Evolutionary conservation across 2,329 filamentous ascomycete species (phyloP).

Genomic region (Cordyceps javanica): DNA sequence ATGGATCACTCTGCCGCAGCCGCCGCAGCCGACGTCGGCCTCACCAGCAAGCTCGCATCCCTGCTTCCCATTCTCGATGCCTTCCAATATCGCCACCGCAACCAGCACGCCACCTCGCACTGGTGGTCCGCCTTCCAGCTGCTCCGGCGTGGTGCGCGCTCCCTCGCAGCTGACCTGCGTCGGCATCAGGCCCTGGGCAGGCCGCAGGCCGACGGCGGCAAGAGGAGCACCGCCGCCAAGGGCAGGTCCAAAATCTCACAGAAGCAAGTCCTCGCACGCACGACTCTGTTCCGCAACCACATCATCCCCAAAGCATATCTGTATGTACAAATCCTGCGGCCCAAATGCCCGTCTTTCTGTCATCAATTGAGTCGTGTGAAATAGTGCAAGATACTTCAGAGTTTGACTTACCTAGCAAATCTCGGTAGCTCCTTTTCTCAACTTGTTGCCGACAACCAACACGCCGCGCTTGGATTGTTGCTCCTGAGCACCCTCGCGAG

Average conservation of each 20-base stretch:
- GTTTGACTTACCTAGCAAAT: not conserved
- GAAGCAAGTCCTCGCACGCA: not conserved
- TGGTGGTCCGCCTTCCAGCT: slow-evolving; percentile 75
- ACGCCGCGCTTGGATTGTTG: slow-evolving; percentile 63
- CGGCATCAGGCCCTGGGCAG: slow-evolving; percentile 7
- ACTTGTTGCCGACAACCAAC: slow-evolving; percentile 65
- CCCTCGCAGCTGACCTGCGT: slow-evolving; percentile 38
- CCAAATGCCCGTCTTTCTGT: too few relatives aligned
- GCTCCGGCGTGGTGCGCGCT: slow-evolving; percentile 59
- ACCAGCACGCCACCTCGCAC: slow-evolving; percentile 74
- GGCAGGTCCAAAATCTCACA: not conserved
- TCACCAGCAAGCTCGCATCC: slow-evolving; percentile 25
- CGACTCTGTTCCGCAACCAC: not conserved
- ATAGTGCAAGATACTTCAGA: not conserved
- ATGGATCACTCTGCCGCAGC: not conserved
- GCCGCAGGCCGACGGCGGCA: not conserved
- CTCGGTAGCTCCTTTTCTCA: slow-evolving; percentile 56
- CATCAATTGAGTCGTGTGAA: not conserved
- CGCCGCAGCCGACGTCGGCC: not conserved
- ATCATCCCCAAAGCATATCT: slow-evolving; percentile 17
- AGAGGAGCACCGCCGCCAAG: slow-evolving; percentile 5
- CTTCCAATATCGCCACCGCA: slow-evolving; percentile 78
- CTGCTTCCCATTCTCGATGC: slow-evolving; percentile 57
- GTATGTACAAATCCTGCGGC: not conserved
- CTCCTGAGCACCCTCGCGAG: slow-evolving; percentile 60